A percentile compares a stretch with the other conserved stretches of the same genome.
Conservation (phyloP, 2,329 filamentous ascomycete species). For the Cladorrhinum sp. region DNA sequence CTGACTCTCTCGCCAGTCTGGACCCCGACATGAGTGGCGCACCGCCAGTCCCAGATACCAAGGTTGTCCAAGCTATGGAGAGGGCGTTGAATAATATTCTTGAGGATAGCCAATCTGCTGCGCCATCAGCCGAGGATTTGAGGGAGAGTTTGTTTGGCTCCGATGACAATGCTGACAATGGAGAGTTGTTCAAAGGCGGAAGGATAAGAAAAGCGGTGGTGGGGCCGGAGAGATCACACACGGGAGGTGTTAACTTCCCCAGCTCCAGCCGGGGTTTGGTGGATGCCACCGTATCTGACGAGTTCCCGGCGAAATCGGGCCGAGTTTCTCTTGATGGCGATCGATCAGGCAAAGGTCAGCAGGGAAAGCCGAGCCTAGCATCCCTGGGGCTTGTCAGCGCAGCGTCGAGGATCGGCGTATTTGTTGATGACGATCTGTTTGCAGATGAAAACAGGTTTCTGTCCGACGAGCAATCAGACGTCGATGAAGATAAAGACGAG, state of each 20-base stretch:
- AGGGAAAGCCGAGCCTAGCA: conserved; percentile 78
- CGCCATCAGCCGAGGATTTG: conserved; percentile 61
- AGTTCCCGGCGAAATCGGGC: conserved; percentile 37
- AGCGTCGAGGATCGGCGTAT: conserved; percentile 85
- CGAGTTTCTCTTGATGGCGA: conserved; percentile 35
- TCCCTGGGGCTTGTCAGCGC: conserved; percentile 88
- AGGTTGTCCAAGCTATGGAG: conserved; percentile 90
- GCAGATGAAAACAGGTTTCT: conserved; percentile 82
- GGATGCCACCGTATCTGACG: conserved; percentile 52
- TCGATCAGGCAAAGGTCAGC: conserved; percentile 45
- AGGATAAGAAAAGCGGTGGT: not conserved
- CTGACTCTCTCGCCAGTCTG: conserved; percentile 72
- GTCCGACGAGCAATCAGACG: conserved; percentile 80
- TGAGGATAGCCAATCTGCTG: conserved; percentile 61
- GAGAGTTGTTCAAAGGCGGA: conserved; percentile 45
- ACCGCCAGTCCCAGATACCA: conserved; percentile 61
- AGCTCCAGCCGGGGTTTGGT: conserved; percentile 11
- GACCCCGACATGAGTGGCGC: conserved; percentile 65
- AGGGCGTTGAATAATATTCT: conserved; percentile 89
- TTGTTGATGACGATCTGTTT: conserved; percentile 90
- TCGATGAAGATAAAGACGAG: conserved; percentile 54
- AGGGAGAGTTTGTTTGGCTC: conserved; percentile 63
- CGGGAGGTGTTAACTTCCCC: conserved; percentile 4
- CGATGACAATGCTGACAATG: conserved; percentile 45
- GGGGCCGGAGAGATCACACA: not conserved